Evolutionary conservation across 2,329 filamentous ascomycete genomes (phyloP), one percentile per base, ranked within the genome.

Genomic region (Lachnellula hyalina): DNA sequence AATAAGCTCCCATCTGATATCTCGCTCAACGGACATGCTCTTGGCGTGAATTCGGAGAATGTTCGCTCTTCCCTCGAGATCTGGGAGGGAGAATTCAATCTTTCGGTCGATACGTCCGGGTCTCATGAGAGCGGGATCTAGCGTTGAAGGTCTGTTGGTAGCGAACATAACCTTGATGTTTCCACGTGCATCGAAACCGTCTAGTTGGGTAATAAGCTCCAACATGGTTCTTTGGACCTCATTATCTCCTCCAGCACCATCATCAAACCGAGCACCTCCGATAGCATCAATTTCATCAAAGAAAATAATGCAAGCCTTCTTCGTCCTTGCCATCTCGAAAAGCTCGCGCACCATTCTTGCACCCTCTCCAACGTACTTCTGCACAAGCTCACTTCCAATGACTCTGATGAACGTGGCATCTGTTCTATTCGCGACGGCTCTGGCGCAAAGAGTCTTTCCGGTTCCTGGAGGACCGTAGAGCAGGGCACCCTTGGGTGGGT

Each of bases 81-180:
- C 94, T 23, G 94, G 94, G 23, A 99, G 82, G 0, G 91, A 93
- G 78, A 99, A 99, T 74, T 99, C 94, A 67, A 99, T 99, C 82
- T 99, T 99, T 68, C 94, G 84, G 73, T 97, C 93, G 68, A 97
- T 97, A 81, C 93, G 92, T 34, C 93, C 93, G 11, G 93, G 93
- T 76, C 93, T 83, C 91, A 97, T 96, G 61, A 97, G 81, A 2
- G 93, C 93, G n/a, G 93, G 93, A 70, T 97, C 93, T 53, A 97
- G 81, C 4, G 93, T 97, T 4, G 91, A 96, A 3, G 93, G 93
- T 72, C 93, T 82, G 81, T 97, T 97, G 71, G 93, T 97, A 55
- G 93, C 93, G 69, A 97, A 97, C 93, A 97, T 97, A 74, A 97
- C 93, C 76, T 97, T 97, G 81, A 97, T 97, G 74, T 97, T 97